Conservation (phyloP, 306 rosid genomes). For the Parietaria judaica region DNA sequence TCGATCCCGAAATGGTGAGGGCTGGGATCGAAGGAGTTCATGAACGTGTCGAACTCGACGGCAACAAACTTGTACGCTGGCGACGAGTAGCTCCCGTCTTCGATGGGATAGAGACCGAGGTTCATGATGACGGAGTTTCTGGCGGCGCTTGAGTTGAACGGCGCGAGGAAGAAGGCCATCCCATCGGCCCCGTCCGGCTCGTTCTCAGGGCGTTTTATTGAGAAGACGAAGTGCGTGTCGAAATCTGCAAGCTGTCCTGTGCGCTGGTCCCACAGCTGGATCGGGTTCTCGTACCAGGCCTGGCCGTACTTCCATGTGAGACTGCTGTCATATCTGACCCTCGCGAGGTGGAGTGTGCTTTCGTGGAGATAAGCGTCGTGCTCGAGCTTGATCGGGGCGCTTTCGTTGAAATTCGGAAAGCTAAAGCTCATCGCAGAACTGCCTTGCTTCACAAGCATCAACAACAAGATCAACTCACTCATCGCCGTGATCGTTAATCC, state of each 20-base stretch:
- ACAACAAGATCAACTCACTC: not conserved
- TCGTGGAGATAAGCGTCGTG: not conserved
- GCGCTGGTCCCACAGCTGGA: slow-evolving; percentile 45
- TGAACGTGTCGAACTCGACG: slow-evolving; percentile 22
- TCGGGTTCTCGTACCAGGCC: slow-evolving; percentile 29
- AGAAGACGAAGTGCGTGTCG: slow-evolving; percentile 66
- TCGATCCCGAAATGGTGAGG: slow-evolving; percentile 15
- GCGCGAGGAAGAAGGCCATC: slow-evolving; percentile 19
- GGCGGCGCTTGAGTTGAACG: not conserved
- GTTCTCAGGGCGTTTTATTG: slow-evolving; percentile 13
- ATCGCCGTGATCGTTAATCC: not conserved
- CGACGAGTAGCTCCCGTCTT: not conserved
- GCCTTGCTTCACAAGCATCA: not conserved
- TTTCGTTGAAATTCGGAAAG: not conserved
- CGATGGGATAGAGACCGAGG: slow-evolving; percentile 12
- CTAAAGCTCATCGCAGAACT: not conserved
- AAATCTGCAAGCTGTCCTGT: slow-evolving; percentile 45
- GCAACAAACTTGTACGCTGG: slow-evolving; percentile 7
- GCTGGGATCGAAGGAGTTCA: slow-evolving; percentile 7
- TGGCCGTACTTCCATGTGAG: not conserved
- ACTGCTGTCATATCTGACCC: not conserved
- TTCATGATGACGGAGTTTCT: not conserved
- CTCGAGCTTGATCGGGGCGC: not conserved
- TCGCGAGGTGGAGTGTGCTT: not conserved
- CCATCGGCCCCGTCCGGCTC: not conserved